These are phyloP conservation scores for Daldinia eschscholtzii DNA, from an alignment of 2,329 filamentous ascomycete genomes.

Conservation along the genomic window DNA sequence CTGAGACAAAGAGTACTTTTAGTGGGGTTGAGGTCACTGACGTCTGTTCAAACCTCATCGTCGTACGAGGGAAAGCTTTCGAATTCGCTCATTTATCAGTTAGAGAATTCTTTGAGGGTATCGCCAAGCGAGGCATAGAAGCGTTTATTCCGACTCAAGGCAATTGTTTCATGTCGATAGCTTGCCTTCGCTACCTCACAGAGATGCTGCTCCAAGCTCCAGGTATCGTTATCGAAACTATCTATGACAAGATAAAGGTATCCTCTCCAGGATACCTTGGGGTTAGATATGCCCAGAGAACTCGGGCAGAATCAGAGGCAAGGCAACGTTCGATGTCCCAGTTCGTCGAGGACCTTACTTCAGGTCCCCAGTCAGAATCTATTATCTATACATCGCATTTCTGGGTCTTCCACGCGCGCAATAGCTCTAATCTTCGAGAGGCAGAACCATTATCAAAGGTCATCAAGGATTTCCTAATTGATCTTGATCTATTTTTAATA, in stretches of 20 bases:
- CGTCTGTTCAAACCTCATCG: constrained; percentile 2
- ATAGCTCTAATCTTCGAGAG: not conserved
- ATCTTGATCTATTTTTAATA: not conserved
- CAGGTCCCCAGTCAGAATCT: not conserved
- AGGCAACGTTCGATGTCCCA: not conserved
- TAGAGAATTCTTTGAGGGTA: not conserved
- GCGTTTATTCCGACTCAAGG: not conserved
- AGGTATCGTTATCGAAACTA: not conserved
- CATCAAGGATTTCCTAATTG: not conserved
- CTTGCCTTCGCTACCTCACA: not conserved
- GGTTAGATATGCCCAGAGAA: not conserved
- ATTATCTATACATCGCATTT: not conserved
- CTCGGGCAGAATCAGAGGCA: not conserved
- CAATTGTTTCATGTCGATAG: not conserved
- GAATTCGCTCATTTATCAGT: constrained; percentile 3
- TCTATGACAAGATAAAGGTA: not conserved
- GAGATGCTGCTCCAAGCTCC: not conserved
- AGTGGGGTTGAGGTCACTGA: not conserved
- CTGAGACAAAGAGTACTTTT: not conserved
- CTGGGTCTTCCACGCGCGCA: not conserved
- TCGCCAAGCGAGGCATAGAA: not conserved
- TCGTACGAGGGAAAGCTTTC: not conserved
- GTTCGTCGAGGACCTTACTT: not conserved
- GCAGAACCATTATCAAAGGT: constrained; percentile 1
- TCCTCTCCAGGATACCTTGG: not conserved